Conservation (phyloP, 345 rosid genomes). For the Acer negundo region DNA sequence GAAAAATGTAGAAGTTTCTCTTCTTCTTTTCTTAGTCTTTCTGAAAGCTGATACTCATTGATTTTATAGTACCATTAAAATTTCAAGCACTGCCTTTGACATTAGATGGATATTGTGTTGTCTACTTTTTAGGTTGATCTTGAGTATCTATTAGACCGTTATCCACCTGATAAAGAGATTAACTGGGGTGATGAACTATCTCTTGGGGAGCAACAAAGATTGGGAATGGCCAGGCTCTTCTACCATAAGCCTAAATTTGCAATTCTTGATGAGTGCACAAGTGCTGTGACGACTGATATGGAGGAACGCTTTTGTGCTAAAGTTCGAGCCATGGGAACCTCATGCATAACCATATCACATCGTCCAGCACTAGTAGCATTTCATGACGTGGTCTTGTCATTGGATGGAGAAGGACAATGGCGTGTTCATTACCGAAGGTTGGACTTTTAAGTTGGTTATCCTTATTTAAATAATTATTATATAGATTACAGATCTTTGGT, state of each 20-base stretch:
- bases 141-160: slow-evolving; percentile 88
- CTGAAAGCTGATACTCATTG: background rate
- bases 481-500: slow-evolving; percentile 13
- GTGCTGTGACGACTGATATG: slow-evolving; percentile 99
- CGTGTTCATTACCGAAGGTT: slow-evolving; percentile 82
- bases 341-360: slow-evolving; percentile 98
- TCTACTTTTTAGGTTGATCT: slow-evolving; percentile 75
- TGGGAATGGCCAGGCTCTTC: slow-evolving; percentile 98
- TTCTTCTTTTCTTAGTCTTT: slow-evolving; percentile 7
- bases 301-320: slow-evolving; percentile 96
- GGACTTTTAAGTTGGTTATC: slow-evolving; percentile 24
- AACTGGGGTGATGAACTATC: slow-evolving; percentile 99
- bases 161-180: slow-evolving; percentile 83
- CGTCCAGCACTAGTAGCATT: slow-evolving; percentile 98
- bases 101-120: slow-evolving; percentile 19
- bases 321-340: slow-evolving; percentile 99
- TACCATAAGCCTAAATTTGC: slow-evolving; percentile 99
- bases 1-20: slow-evolving; percentile 66
- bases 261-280: slow-evolving; percentile 99
- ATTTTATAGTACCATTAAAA: slow-evolving; percentile 16
- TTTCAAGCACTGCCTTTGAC: slow-evolving; percentile 19
- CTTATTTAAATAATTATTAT: slow-evolving; percentile 6
- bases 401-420: slow-evolving; percentile 99
- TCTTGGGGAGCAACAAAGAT: slow-evolving; percentile 96
- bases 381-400: slow-evolving; percentile 90